Percentiles rank a stretch among this genome's conserved stretches.
Evolutionary conservation across 2,329 filamentous ascomycete genomes (phyloP).

Genomic region (Colletotrichum liaoningense): DNA sequence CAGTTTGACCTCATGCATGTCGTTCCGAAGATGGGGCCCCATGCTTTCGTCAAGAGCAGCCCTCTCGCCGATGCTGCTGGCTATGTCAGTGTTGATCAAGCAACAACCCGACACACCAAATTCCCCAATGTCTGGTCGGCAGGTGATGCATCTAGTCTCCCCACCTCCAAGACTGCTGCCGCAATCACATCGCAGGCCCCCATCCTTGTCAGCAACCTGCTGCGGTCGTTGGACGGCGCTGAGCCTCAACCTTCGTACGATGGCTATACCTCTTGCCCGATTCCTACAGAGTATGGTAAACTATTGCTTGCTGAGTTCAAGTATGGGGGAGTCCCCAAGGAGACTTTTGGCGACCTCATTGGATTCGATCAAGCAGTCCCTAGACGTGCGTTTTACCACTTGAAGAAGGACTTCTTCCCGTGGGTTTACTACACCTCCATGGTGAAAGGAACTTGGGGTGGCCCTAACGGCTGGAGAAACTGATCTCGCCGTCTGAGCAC

Average conservation of each 20-base stretch:
- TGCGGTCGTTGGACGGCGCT: conserved; percentile 58
- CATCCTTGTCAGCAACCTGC: conserved; percentile 60
- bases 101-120: conserved; percentile 63
- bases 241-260: conserved; percentile 58
- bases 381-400: conserved; percentile 67
- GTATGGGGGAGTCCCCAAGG: conserved; percentile 71
- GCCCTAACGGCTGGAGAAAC: conserved; percentile 63
- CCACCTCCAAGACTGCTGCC: conserved; percentile 67
- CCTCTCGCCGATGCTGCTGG: conserved; percentile 65
- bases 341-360: conserved; percentile 67
- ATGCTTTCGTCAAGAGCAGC: conserved; percentile 65
- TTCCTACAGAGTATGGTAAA: conserved; percentile 69
- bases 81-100: conserved; percentile 67
- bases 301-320: conserved; percentile 74
- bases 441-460: conserved; percentile 72
- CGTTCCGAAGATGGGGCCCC: conserved; percentile 69
- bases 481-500: neutral
- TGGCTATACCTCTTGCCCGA: conserved; percentile 67
- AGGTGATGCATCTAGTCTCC: conserved; percentile 69
- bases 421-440: conserved; percentile 72
- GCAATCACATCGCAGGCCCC: conserved; percentile 64
- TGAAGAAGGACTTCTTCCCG: conserved; percentile 76
- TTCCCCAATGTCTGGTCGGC: conserved; percentile 69
- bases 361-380: conserved; percentile 69
- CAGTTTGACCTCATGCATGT: conserved; percentile 68